These are phyloP conservation scores for Wickerhamiella slavikovae DNA, from an alignment of 805 yeast species.

Conservation along the genomic window DNA sequence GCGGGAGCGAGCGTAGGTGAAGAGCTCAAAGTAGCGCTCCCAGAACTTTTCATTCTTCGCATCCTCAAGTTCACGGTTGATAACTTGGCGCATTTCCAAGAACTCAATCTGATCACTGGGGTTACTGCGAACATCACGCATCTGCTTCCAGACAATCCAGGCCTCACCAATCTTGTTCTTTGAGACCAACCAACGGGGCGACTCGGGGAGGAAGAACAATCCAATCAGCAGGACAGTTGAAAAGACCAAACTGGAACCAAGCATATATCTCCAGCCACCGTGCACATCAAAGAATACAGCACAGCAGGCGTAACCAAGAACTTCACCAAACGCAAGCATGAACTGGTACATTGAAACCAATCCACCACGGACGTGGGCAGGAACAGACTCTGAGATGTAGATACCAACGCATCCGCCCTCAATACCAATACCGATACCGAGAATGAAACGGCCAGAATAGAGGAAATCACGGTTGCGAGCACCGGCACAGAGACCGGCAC, in stretches of 20 bases:
- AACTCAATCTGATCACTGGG: constrained; percentile 30
- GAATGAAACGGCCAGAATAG: constrained; percentile 36
- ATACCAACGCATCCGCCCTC: constrained; percentile 48
- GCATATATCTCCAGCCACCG: constrained; percentile 46
- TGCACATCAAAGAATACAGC: constrained; percentile 36
- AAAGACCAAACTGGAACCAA: constrained; percentile 41
- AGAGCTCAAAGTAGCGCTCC: constrained; percentile 29
- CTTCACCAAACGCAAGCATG: constrained; percentile 46
- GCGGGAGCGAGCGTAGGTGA: constrained; percentile 36
- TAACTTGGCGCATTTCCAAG: constrained; percentile 34
- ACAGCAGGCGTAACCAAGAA: constrained; percentile 40
- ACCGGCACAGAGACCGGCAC: constrained; percentile 40
- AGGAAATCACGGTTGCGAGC: constrained; percentile 26
- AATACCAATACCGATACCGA: constrained; percentile 46
- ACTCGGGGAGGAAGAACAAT: constrained; percentile 35
- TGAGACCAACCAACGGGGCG: constrained; percentile 38
- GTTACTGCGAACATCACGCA: constrained; percentile 29
- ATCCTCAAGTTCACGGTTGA: constrained; percentile 23
- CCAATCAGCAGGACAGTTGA: constrained; percentile 32
- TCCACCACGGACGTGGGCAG: constrained; percentile 34
- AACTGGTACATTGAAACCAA: constrained; percentile 43
- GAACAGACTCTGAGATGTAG: constrained; percentile 40
- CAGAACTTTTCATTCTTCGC: constrained; percentile 18
- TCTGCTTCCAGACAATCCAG: constrained; percentile 26
- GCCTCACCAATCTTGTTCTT: constrained; percentile 33